Conservation (phyloP, 2,329 filamentous ascomycete species). For the Lecanoromycetidae sp. region DNA sequence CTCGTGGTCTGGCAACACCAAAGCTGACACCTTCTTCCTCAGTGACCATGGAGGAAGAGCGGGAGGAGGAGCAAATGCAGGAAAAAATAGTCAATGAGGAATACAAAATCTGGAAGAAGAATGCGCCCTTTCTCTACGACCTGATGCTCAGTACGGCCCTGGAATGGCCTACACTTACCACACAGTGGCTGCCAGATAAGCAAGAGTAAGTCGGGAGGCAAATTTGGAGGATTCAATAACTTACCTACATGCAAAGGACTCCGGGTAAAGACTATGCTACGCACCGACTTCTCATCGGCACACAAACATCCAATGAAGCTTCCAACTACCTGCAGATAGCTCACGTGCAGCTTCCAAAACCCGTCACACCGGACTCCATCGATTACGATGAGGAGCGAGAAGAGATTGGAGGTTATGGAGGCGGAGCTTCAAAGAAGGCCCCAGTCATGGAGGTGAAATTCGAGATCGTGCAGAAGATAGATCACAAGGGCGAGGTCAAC, state of each 20-base stretch:
- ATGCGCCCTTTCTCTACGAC: constrained; percentile 94
- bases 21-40: constrained; percentile 22
- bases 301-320: constrained; percentile 76
- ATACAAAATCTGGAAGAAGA: constrained; percentile 99
- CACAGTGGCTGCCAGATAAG: constrained; percentile 95
- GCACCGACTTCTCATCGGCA: constrained; percentile 84
- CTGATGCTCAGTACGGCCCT: constrained; percentile 91
- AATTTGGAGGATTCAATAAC: neutral
- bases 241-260: constrained; percentile 34
- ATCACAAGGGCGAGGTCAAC: constrained; percentile 94
- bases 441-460: constrained; percentile 63
- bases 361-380: constrained; percentile 56
- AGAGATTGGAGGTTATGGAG: constrained; percentile 88
- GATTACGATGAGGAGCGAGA: constrained; percentile 87
- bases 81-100: constrained; percentile 95
- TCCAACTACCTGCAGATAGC: constrained; percentile 92
- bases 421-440: constrained; percentile 52
- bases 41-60: constrained; percentile 55
- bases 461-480: constrained; percentile 87
- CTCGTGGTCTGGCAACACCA: neutral
- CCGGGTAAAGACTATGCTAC: constrained; percentile 77
- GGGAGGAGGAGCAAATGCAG: constrained; percentile 62
- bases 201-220: constrained; percentile 47
- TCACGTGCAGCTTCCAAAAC: constrained; percentile 82
- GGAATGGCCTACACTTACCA: constrained; percentile 93